Evolutionary conservation across 2,329 filamentous ascomycete species (phyloP).

Genomic region (Dactylonectria estremocensis): DNA sequence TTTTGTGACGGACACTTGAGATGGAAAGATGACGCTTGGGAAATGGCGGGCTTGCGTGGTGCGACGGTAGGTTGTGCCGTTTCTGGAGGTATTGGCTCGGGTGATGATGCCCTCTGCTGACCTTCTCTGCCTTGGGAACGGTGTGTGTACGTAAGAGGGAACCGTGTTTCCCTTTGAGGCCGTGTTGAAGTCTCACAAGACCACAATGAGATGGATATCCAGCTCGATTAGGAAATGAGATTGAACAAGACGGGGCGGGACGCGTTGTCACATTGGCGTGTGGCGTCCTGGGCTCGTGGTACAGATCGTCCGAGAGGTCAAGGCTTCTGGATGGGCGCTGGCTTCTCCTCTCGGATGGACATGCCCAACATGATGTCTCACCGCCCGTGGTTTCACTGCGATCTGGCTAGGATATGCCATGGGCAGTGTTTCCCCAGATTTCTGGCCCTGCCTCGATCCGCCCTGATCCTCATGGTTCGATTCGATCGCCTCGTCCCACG

Average conservation of each 20-base stretch:
- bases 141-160: not conserved
- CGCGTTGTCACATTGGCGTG: not conserved
- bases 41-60: slow-evolving; percentile 4
- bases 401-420: not conserved
- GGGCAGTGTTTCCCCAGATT: slow-evolving; percentile 1
- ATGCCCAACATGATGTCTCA: slow-evolving; percentile 20
- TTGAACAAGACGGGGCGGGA: not conserved
- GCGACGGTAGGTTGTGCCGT: slow-evolving; percentile 1
- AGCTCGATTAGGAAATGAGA: not conserved
- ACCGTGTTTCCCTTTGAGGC: not conserved
- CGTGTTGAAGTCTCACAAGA: not conserved
- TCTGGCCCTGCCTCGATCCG: not conserved
- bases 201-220: not conserved
- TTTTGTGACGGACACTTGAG: not conserved
- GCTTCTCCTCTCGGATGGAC: slow-evolving; percentile 24
- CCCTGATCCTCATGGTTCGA: too few species aligned
- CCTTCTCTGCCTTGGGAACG: not conserved
- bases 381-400: not conserved
- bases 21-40: not conserved
- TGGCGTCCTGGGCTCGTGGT: slow-evolving; percentile 2
- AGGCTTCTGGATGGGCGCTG: slow-evolving; percentile 22
- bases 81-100: slow-evolving; percentile 11
- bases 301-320: slow-evolving; percentile 1
- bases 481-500: not conserved
- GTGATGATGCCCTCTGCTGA: not conserved